These are phyloP conservation scores for Diutina catenulata DNA, from an alignment of 1,139 yeast species.

Conservation along the genomic window DNA sequence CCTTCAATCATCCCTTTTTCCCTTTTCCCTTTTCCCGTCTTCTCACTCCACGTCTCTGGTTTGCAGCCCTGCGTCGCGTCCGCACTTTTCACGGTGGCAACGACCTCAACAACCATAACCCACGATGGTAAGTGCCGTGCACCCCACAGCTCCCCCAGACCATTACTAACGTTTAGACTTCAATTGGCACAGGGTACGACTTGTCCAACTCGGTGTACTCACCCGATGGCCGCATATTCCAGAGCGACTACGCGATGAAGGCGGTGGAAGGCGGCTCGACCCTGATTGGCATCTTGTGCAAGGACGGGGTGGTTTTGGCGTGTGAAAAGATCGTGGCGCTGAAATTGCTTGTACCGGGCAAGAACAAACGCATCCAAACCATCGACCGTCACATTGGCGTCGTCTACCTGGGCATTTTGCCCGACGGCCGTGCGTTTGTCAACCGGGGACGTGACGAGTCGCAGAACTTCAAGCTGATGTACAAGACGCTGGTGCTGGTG, in stretches of 20 bases:
- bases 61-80: too few relatives aligned
- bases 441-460: slow-evolving; percentile 92
- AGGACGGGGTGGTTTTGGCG: slow-evolving; percentile 93
- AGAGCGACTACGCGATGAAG: slow-evolving; percentile 94
- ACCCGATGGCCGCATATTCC: slow-evolving; percentile 93
- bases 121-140: too few relatives aligned
- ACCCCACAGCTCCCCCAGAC: too few relatives aligned
- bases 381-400: slow-evolving; percentile 92
- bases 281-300: slow-evolving; percentile 81
- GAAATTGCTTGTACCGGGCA: slow-evolving; percentile 78
- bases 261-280: slow-evolving; percentile 98
- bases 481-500: slow-evolving; percentile 67
- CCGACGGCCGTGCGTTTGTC: slow-evolving; percentile 94
- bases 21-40: too few relatives aligned
- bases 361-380: slow-evolving; percentile 82
- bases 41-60: too few relatives aligned
- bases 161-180: slow-evolving; percentile 41
- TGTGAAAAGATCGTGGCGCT: slow-evolving; percentile 86
- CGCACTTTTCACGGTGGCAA: too few relatives aligned
- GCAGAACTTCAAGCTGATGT: slow-evolving; percentile 61
- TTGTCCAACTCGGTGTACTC: slow-evolving; percentile 83
- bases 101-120: too few relatives aligned
- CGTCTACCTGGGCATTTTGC: slow-evolving; percentile 86
- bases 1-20: too few relatives aligned
- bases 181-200: slow-evolving; percentile 97